Conservation (phyloP, 129 eudicot genomes). For the Deinandra increscens region DNA sequence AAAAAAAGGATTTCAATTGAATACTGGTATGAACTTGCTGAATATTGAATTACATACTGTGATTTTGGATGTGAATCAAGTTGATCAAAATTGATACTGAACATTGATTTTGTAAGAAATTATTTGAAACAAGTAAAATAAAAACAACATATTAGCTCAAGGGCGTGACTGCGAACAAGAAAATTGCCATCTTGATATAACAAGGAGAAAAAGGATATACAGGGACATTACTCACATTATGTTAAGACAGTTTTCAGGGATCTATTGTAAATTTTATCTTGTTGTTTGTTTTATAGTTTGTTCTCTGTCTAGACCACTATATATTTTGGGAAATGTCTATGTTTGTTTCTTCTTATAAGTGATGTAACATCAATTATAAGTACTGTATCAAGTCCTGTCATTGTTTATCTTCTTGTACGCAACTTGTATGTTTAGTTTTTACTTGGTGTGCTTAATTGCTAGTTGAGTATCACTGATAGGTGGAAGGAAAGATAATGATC, state of each 20-base stretch:
- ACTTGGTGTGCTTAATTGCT: neutral
- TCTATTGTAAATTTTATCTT: neutral
- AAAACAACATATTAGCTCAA: neutral
- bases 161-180: neutral
- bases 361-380: constrained; percentile 3
- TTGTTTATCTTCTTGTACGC: neutral
- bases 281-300: constrained; percentile 1
- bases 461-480: constrained; percentile 46
- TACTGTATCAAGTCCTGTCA: neutral
- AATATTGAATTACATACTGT: neutral
- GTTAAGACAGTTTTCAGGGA: neutral
- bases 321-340: neutral
- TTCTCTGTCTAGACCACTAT: neutral
- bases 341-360: constrained; percentile 1
- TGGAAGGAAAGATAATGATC: constrained; percentile 77
- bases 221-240: constrained; percentile 11
- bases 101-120: neutral
- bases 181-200: neutral
- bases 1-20: neutral
- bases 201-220: neutral
- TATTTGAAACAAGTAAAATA: neutral
- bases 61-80: constrained; percentile 2
- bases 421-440: constrained; percentile 13
- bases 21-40: constrained; percentile 3
- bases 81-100: neutral